These are phyloP conservation scores for Neocatenulostroma microsporum DNA, from an alignment of 2,329 filamentous ascomycete species.

Conservation along the genomic window DNA sequence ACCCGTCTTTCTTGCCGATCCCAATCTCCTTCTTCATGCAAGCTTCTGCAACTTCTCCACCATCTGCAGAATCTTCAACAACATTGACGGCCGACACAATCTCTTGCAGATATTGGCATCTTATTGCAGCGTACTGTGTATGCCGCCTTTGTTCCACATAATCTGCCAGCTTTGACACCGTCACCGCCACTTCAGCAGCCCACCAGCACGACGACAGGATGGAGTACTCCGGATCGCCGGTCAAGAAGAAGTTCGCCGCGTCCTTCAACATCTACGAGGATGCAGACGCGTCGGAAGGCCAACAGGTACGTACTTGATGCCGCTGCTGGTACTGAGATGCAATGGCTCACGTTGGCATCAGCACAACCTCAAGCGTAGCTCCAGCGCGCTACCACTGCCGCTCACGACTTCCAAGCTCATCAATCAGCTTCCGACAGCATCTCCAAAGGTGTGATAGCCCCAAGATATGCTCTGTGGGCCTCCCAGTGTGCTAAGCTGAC, in stretches of 20 bases:
- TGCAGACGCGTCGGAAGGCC: not conserved
- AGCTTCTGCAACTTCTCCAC: not conserved
- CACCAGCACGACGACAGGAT: constrained; percentile 2
- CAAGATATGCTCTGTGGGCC: too few relatives aligned
- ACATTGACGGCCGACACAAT: not conserved
- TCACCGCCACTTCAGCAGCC: constrained; percentile 2
- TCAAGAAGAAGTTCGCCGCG: constrained; percentile 11
- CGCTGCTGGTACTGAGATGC: too few relatives aligned
- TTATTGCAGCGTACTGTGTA: not conserved
- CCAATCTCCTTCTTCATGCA: not conserved
- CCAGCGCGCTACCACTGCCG: constrained; percentile 19
- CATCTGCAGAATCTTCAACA: constrained; percentile 1
- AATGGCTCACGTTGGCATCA: constrained; percentile 4
- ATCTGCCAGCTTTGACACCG: not conserved
- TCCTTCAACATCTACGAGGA: constrained; percentile 15
- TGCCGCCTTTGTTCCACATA: not conserved
- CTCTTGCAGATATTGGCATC: constrained; percentile 4
- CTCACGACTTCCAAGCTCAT: constrained; percentile 31
- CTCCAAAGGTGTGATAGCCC: constrained; percentile 8
- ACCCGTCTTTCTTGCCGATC: not conserved
- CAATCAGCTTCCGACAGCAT: constrained; percentile 20
- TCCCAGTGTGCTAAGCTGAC: too few relatives aligned
- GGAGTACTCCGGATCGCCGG: constrained; percentile 11
- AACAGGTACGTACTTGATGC: constrained; percentile 10
- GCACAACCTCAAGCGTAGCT: constrained; percentile 12